Conservation (phyloP, 2,329 filamentous ascomycete species). For the Cytospora piceae region DNA sequence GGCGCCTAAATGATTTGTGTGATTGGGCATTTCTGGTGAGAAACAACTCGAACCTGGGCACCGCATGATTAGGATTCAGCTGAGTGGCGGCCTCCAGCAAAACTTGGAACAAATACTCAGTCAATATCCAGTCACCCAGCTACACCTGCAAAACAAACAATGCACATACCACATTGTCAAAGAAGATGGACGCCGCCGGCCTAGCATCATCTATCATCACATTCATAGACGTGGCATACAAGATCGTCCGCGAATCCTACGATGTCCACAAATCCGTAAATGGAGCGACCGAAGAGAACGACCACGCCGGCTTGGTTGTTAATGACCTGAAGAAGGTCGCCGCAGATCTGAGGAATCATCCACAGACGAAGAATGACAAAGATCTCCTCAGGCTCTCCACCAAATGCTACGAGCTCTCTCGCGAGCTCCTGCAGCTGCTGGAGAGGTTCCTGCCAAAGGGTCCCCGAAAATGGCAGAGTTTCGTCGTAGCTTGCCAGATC, state of each 20-base stretch:
- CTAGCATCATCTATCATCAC: conserved; percentile 14
- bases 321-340: conserved; percentile 10
- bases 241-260: neutral
- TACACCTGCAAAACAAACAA: too few species aligned
- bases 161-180: too few species aligned
- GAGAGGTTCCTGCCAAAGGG: conserved; percentile 7
- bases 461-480: conserved; percentile 13
- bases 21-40: too few species aligned
- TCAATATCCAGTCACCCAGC: too few species aligned
- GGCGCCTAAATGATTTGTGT: too few species aligned
- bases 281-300: conserved; percentile 5
- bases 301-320: conserved; percentile 11
- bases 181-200: conserved; percentile 2
- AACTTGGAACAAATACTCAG: too few species aligned
- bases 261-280: conserved; percentile 4
- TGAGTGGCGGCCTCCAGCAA: too few species aligned
- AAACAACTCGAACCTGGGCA: too few species aligned
- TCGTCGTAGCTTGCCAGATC: conserved; percentile 11
- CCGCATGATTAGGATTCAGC: too few species aligned
- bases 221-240: conserved; percentile 11
- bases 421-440: conserved; percentile 2
- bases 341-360: conserved; percentile 3
- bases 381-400: neutral
- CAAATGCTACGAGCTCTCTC: conserved; percentile 6
- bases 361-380: neutral